phyloP scores from a whole-genome alignment of 2,329 filamentous ascomycete species.

The Sodiomyces alkalinus region DNA sequence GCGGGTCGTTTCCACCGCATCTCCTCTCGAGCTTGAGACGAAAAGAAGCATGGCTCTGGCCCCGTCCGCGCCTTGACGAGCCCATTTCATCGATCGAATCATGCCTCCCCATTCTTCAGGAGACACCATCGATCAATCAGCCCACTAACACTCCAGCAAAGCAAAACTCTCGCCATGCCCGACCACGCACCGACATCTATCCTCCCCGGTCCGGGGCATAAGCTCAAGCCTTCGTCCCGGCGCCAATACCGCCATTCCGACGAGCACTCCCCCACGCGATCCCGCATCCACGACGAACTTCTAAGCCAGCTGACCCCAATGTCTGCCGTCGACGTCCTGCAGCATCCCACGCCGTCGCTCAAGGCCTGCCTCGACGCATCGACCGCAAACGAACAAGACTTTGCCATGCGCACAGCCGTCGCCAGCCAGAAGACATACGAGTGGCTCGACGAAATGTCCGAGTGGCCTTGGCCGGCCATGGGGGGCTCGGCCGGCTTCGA shows the following conservation, averaged over 20 bases:
- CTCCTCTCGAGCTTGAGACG: no score
- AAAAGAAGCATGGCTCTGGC: no score
- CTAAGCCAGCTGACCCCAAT: conserved; percentile 45
- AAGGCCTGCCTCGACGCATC: conserved; percentile 46
- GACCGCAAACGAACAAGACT: conserved; percentile 50
- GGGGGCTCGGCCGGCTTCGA: conserved; percentile 39
- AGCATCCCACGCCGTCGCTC: conserved; percentile 33
- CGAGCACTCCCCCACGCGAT: conserved; percentile 28
- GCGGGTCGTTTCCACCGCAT: no score
- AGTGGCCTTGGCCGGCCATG: conserved; percentile 40
- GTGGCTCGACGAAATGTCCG: conserved; percentile 55
- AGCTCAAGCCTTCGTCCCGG: conserved; percentile 18
- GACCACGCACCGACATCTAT: conserved; percentile 18
- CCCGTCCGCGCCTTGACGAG: no score
- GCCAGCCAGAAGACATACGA: conserved; percentile 56
- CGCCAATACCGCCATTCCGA: conserved; percentile 23
- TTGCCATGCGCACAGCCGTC: conserved; percentile 54
- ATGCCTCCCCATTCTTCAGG: no score
- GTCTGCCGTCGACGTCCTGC: conserved; percentile 44
- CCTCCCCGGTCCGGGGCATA: conserved; percentile 17
- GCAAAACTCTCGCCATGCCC: conserved; percentile 13
- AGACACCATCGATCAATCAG: no score
- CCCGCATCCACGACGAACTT: conserved; percentile 38
- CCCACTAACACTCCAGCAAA: no score
- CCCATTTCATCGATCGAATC: no score